Conservation (phyloP, 257 asterid genomes). For the Penstemon barbatus region DNA sequence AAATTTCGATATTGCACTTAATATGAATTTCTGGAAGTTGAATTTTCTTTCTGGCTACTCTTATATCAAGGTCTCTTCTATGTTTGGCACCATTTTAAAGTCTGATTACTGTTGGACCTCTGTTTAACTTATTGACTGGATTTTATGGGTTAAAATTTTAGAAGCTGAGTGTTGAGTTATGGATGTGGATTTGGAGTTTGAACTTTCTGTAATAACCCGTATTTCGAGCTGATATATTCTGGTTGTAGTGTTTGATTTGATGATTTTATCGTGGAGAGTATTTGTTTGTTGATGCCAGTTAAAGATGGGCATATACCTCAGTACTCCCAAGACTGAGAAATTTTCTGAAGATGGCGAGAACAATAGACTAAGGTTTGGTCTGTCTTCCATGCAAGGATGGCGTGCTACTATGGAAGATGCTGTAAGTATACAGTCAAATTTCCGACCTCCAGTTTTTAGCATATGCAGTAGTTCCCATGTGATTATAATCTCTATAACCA, state of each 20-base stretch:
- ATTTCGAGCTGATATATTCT: not conserved
- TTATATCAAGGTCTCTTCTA: slow-evolving; percentile 8
- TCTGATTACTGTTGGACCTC: slow-evolving; percentile 8
- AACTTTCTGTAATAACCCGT: slow-evolving; percentile 3
- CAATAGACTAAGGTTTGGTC: slow-evolving; percentile 65
- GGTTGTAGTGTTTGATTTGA: slow-evolving; percentile 19
- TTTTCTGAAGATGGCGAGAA: slow-evolving; percentile 84
- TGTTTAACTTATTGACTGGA: slow-evolving; percentile 2
- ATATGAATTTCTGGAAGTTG: slow-evolving; percentile 8
- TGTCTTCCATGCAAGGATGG: slow-evolving; percentile 99
- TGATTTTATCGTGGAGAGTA: slow-evolving; percentile 11
- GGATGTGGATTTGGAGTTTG: not conserved
- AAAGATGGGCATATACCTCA: slow-evolving; percentile 88
- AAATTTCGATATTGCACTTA: not conserved
- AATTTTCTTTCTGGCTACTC: slow-evolving; percentile 9
- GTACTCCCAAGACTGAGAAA: slow-evolving; percentile 89
- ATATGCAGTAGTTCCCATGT: not conserved
- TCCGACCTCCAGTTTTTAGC: slow-evolving; percentile 14
- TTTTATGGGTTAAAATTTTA: slow-evolving; percentile 5
- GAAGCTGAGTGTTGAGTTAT: not conserved
- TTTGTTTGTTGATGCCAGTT: slow-evolving; percentile 42
- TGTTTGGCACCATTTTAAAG: not conserved
- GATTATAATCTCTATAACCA: slow-evolving; percentile 7
- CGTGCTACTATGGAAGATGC: slow-evolving; percentile 99
- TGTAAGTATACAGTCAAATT: slow-evolving; percentile 50